These are phyloP conservation scores for Aureobasidium subglaciale DNA, from an alignment of 2,329 filamentous ascomycete species.

Conservation along the genomic window DNA sequence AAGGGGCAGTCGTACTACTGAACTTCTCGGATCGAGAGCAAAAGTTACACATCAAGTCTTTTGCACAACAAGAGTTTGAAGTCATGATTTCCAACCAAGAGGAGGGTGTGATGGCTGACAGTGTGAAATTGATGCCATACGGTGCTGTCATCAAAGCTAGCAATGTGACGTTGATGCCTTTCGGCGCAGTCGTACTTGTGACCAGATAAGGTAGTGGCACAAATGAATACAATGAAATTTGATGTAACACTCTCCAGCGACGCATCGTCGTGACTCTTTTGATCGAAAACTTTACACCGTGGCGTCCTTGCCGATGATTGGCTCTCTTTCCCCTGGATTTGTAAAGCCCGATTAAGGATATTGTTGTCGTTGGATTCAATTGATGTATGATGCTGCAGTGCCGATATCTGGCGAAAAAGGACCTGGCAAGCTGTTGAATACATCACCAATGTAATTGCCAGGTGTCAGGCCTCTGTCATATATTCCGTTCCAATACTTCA, in stretches of 20 bases:
- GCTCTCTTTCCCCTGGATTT: no score
- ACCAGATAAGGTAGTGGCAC: background rate
- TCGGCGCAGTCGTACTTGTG: slow-evolving; percentile 16
- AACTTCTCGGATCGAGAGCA: slow-evolving; percentile 37
- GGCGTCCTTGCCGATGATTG: no score
- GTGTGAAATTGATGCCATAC: slow-evolving; percentile 17
- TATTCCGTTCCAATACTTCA: slow-evolving; percentile 51
- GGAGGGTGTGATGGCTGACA: slow-evolving; percentile 7
- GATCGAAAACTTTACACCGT: no score
- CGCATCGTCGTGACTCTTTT: no score
- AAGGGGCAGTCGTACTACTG: slow-evolving; percentile 24
- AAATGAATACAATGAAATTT: background rate
- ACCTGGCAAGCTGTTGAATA: slow-evolving; percentile 53
- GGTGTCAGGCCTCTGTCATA: slow-evolving; percentile 51
- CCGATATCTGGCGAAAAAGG: background rate
- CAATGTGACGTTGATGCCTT: slow-evolving; percentile 16
- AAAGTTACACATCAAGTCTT: slow-evolving; percentile 11
- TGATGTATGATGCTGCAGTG: background rate
- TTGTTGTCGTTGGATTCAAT: no score
- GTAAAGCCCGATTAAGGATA: no score
- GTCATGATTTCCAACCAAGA: slow-evolving; percentile 20
- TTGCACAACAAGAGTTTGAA: slow-evolving; percentile 14
- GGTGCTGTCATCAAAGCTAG: slow-evolving; percentile 18
- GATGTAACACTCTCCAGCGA: no score
- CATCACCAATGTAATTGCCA: slow-evolving; percentile 61